Evolutionary conservation across 345 rosid genomes (phyloP).

Genomic region (Syzygium aromaticum): DNA sequence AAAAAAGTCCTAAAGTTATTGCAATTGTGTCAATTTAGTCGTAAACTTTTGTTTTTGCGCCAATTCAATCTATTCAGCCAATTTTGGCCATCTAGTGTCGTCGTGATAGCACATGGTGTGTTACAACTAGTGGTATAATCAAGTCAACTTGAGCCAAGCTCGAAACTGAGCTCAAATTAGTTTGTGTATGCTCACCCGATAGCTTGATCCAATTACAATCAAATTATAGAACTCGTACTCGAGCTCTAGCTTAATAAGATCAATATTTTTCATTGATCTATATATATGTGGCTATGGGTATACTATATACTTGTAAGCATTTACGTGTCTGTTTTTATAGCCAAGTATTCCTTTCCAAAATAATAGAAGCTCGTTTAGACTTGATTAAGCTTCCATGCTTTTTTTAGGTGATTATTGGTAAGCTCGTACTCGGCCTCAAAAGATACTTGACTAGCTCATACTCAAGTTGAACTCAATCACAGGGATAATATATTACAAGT

Average conservation of each 20-base stretch:
- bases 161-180: background rate
- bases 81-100: too few relatives aligned
- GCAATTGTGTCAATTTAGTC: too few relatives aligned
- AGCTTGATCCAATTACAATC: background rate
- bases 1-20: too few relatives aligned
- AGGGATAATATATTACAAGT: too few relatives aligned
- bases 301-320: background rate
- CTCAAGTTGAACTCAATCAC: background rate
- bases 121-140: background rate
- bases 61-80: too few relatives aligned
- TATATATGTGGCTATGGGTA: background rate
- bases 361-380: background rate
- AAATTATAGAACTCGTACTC: background rate
- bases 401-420: background rate
- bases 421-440: background rate
- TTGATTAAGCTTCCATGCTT: background rate
- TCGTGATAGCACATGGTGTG: background rate
- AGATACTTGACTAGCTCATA: background rate
- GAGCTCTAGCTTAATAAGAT: background rate
- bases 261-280: background rate
- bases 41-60: too few relatives aligned
- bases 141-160: background rate
- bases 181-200: background rate
- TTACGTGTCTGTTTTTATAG: background rate
- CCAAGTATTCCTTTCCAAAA: background rate